Evolutionary conservation across 2,329 filamentous ascomycete genomes (phyloP), one percentile per base, ranked within the genome.

Genomic region (Ophiocordyceps polyrhachis-furcata): DNA sequence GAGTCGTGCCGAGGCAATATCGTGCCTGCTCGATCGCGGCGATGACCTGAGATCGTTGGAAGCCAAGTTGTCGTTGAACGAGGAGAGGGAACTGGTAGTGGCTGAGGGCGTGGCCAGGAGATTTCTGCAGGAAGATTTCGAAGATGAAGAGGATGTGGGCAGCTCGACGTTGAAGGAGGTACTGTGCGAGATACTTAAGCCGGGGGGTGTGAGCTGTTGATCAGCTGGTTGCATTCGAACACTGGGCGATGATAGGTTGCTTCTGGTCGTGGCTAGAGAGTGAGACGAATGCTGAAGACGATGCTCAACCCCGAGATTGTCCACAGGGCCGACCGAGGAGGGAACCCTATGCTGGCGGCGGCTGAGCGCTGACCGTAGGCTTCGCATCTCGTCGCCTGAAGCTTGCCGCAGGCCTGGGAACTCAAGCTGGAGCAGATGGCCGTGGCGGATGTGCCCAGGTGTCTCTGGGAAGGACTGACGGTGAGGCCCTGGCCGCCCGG

Each of bases 21-120:
- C 81, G 20, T 59, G 75, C 7, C 65, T 91, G 15, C 67, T 81
- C 31, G 74, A 76, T 15, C 74, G 70, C 43, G 83, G 86, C 7
- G 82, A 89, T 55, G 83, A 93, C 58, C 66, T 96, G 2, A 73
- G 81, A 6, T 71, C 76, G 28, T 74, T 78, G 19, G 94, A 83
- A 59, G 75, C 82, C 5, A 70, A 69, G 41, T 64, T 93, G 50
- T 76, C 78, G 0, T 62, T 67, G 0, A 64, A 67, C 4, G 85
- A 94, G 53, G 68, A 70, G 44, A 59, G 63, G n/a, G 72, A 74
- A 35, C 66, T 95, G n/a, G 70, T 78, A 52, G 64, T 73, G 49
- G 85, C 87, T 21, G 77, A 83, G 54, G 54, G 49, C 12, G 64
- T 73, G 41, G 74, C 75, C n/a, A 69, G 78, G 41, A 57, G 57